Evolutionary conservation across 805 yeast genomes (phyloP).

Genomic region (Peterozyma toletana): DNA sequence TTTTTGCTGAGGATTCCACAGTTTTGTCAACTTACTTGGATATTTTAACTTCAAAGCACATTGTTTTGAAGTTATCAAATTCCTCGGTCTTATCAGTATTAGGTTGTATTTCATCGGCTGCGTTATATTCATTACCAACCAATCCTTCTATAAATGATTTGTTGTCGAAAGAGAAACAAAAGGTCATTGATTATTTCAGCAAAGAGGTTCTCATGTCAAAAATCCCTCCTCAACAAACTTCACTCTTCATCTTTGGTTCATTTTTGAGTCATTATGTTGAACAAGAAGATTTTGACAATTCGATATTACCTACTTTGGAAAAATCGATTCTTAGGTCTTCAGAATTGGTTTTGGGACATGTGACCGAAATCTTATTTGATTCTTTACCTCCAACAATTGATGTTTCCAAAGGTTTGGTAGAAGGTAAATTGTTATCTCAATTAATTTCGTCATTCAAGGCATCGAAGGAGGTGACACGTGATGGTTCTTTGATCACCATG

Average conservation of each 20-base stretch:
- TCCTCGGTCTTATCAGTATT: constrained; percentile 3
- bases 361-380: constrained; percentile 44
- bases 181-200: constrained; percentile 20
- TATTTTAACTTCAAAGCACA: neutral
- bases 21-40: neutral
- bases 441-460: constrained; percentile 56
- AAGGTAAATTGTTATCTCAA: constrained; percentile 40
- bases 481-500: constrained; percentile 33
- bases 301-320: constrained; percentile 56
- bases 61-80: neutral
- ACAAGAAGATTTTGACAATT: constrained; percentile 26
- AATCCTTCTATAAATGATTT: constrained; percentile 7
- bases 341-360: constrained; percentile 51
- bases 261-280: constrained; percentile 37
- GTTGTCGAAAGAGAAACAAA: constrained; percentile 8
- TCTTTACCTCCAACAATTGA: constrained; percentile 28
- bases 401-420: constrained; percentile 29
- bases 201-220: constrained; percentile 41
- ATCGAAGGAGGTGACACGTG: constrained; percentile 59
- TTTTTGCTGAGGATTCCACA: neutral
- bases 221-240: constrained; percentile 25
- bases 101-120: neutral
- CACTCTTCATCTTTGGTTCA: constrained; percentile 31
- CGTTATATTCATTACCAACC: constrained; percentile 6
- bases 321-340: constrained; percentile 75